phyloP scores from a whole-genome alignment of 345 rosid species.

The Mercurialis annua region DNA sequence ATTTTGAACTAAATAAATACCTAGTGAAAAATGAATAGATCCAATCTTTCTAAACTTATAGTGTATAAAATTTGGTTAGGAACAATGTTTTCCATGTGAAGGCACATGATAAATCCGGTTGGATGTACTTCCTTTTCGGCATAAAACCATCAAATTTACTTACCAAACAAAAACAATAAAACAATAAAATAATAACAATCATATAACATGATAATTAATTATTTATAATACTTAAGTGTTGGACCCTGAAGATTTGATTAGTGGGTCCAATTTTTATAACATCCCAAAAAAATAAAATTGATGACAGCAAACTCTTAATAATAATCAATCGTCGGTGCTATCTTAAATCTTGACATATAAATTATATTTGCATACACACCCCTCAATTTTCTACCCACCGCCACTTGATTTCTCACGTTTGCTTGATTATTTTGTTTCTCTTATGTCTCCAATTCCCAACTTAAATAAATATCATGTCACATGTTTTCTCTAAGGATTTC shows the following conservation, averaged over 20 bases:
- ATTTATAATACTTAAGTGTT: not conserved
- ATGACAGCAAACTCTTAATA: conserved; percentile 15
- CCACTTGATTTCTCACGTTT: not conserved
- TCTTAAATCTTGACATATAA: conserved; percentile 20
- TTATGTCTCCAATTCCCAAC: not conserved
- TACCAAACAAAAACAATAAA: not conserved
- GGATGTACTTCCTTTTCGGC: not conserved
- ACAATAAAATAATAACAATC: not conserved
- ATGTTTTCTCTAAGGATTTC: not conserved
- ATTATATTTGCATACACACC: not conserved
- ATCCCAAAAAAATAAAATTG: conserved; percentile 13
- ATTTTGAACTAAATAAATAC: too few species aligned
- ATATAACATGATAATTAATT: not conserved
- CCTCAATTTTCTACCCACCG: conserved; percentile 4
- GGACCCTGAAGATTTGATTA: not conserved
- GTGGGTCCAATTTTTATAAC: conserved; percentile 27
- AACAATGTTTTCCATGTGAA: conserved; percentile 4
- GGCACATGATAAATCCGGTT: not conserved
- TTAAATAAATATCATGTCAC: not conserved
- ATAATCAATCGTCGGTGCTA: conserved; percentile 56
- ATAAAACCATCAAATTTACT: not conserved
- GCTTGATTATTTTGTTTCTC: not conserved
- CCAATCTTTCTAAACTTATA: not conserved
- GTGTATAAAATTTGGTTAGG: not conserved
- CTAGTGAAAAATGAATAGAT: not conserved